Evolutionary conservation across 805 yeast species (phyloP).

Genomic region (Candida yuanshanica): DNA sequence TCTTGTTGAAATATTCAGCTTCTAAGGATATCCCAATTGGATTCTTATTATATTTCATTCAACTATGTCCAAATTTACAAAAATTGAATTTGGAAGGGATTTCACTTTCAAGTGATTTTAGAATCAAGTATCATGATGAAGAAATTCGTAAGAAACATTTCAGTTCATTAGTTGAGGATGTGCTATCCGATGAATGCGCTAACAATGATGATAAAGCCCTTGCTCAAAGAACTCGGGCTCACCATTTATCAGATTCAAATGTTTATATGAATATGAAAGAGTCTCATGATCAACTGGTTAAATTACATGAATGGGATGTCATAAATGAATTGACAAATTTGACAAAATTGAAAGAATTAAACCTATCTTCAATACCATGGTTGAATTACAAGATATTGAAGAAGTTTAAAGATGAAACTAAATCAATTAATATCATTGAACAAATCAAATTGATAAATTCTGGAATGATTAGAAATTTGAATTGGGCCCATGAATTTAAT

Average conservation of each 20-base stretch:
- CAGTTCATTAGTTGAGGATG: constrained; percentile 21
- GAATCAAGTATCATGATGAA: constrained; percentile 26
- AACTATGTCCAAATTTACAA: constrained; percentile 58
- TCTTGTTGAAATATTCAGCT: constrained; percentile 54
- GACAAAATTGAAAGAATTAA: constrained; percentile 28
- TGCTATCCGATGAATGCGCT: constrained; percentile 6
- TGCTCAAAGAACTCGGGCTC: neutral
- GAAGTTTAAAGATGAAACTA: constrained; percentile 21
- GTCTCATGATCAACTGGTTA: constrained; percentile 12
- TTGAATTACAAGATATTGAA: constrained; percentile 33
- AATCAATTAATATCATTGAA: constrained; percentile 13
- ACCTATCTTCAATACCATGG: constrained; percentile 43
- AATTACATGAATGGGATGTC: constrained; percentile 20
- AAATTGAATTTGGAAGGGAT: constrained; percentile 54
- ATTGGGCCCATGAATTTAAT: constrained; percentile 34
- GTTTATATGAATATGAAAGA: constrained; percentile 21
- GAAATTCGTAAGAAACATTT: constrained; percentile 3
- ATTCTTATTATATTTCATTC: constrained; percentile 58
- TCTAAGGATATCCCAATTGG: constrained; percentile 81
- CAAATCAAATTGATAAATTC: constrained; percentile 38
- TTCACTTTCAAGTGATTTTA: constrained; percentile 63
- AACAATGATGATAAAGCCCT: neutral
- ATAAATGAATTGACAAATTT: constrained; percentile 27
- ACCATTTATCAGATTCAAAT: constrained; percentile 18
- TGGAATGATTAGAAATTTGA: constrained; percentile 43